Evolutionary conservation across 75 land plant genomes (phyloP).

Genomic region (Chamaecyparis obtusa): DNA sequence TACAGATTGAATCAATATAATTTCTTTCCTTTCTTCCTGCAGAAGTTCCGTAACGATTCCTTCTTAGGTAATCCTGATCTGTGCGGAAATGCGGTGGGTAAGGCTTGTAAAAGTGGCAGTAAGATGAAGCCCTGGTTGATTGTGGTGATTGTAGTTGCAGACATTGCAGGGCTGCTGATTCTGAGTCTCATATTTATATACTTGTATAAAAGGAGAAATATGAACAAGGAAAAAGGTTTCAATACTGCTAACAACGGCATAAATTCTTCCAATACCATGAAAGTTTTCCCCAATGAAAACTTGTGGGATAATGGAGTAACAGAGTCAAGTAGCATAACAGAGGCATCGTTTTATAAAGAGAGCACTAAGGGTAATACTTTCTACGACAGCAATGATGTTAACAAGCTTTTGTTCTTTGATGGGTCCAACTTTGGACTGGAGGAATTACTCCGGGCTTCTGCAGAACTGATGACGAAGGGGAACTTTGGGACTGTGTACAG

Average conservation of each 20-base stretch:
- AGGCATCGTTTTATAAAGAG: not conserved
- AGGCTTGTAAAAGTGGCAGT: not conserved
- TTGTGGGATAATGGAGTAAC: not conserved
- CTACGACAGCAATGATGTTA: not conserved
- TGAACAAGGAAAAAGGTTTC: not conserved
- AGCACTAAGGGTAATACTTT: not conserved
- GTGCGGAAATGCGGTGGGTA: not conserved
- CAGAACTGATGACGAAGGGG: conserved; percentile 29
- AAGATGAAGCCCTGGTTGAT: not conserved
- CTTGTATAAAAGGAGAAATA: not conserved
- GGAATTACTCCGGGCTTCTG: conserved; percentile 28
- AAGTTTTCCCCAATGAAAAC: not conserved
- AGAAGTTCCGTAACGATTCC: not conserved
- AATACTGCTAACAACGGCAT: not conserved
- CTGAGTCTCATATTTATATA: not conserved
- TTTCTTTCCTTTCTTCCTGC: not conserved
- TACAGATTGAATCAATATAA: not conserved
- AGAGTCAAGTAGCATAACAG: not conserved
- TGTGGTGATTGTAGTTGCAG: conserved; percentile 1
- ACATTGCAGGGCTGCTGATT: conserved; percentile 1
- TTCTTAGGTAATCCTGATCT: not conserved
- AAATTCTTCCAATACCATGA: not conserved
- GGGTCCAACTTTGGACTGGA: conserved; percentile 19
- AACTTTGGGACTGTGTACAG: conserved; percentile 31
- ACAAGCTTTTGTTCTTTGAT: conserved; percentile 7